Evolutionary conservation across 208 protist species (phyloP).

Genomic region (Leishmania guyanensis): DNA sequence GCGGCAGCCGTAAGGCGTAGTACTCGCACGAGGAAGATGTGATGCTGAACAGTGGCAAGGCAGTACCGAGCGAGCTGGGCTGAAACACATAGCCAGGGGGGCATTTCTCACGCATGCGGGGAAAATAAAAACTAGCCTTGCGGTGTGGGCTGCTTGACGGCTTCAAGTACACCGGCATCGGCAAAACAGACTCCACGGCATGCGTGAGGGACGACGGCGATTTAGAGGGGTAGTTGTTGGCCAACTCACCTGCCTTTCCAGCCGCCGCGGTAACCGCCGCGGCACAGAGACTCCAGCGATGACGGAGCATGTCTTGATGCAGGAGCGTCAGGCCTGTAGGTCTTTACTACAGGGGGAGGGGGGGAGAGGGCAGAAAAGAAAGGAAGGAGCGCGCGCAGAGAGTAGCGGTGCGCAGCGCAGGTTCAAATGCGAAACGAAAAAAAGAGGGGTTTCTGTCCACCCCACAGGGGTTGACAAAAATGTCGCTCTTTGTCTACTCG

Average conservation of each 20-base stretch:
- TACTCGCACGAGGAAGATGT: constrained; percentile 92
- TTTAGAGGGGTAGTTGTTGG: background rate
- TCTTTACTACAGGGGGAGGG: background rate
- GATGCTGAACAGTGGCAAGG: constrained; percentile 78
- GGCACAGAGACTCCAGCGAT: background rate
- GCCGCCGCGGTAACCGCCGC: background rate
- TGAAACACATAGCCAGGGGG: constrained; percentile 20
- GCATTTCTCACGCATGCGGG: constrained; percentile 64
- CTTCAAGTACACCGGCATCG: constrained; percentile 71
- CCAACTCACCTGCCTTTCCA: background rate
- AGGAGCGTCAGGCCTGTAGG: background rate
- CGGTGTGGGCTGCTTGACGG: constrained; percentile 59
- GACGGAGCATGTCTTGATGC: constrained; percentile 3
- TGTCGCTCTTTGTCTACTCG: background rate
- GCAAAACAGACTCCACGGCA: constrained; percentile 14
- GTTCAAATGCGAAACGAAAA: too few relatives aligned
- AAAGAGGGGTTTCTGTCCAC: background rate
- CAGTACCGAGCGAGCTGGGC: constrained; percentile 51
- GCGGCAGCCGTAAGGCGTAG: constrained; percentile 94
- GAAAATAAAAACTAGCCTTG: constrained; percentile 79
- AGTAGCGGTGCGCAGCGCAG: background rate
- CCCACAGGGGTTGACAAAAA: background rate
- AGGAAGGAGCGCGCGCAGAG: background rate
- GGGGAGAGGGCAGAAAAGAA: background rate
- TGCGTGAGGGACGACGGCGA: constrained; percentile 2